These are phyloP conservation scores for Mycena sanguinolenta DNA, from an alignment of 768 basidiomycete species.

Conservation along the genomic window DNA sequence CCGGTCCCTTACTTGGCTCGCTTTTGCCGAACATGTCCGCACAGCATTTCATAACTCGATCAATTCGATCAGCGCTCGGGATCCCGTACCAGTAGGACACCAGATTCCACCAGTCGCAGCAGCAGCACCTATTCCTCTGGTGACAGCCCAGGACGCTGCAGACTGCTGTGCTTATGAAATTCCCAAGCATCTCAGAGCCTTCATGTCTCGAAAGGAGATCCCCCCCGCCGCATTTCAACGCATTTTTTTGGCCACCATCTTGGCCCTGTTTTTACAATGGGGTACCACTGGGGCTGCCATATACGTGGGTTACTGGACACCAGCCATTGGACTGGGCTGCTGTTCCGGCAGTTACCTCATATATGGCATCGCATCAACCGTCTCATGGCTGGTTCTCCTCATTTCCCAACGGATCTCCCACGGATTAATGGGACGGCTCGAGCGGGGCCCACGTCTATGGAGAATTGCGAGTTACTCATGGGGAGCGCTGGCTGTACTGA, in stretches of 20 bases:
- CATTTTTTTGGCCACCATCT: constrained; percentile 42
- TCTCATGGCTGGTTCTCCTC: constrained; percentile 47
- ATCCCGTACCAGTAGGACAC: background rate
- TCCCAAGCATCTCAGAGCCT: constrained; percentile 17
- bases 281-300: constrained; percentile 47
- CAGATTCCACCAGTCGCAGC: too few relatives aligned
- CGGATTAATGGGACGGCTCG: constrained; percentile 21
- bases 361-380: constrained; percentile 44
- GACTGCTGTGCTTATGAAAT: background rate
- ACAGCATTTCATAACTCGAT: constrained; percentile 17
- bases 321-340: constrained; percentile 46
- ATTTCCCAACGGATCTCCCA: constrained; percentile 39
- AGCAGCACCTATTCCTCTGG: background rate
- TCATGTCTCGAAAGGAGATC: constrained; percentile 14
- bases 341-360: constrained; percentile 47
- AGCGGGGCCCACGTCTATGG: constrained; percentile 8
- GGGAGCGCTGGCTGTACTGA: constrained; percentile 19
- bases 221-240: background rate
- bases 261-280: constrained; percentile 48
- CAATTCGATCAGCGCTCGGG: background rate
- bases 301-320: constrained; percentile 37
- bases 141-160: constrained; percentile 4
- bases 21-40: constrained; percentile 18
- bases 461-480: background rate
- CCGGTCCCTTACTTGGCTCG: constrained; percentile 34